Conservation (phyloP, 495 filamentous ascomycete genomes). For the Neurospora sp. region DNA sequence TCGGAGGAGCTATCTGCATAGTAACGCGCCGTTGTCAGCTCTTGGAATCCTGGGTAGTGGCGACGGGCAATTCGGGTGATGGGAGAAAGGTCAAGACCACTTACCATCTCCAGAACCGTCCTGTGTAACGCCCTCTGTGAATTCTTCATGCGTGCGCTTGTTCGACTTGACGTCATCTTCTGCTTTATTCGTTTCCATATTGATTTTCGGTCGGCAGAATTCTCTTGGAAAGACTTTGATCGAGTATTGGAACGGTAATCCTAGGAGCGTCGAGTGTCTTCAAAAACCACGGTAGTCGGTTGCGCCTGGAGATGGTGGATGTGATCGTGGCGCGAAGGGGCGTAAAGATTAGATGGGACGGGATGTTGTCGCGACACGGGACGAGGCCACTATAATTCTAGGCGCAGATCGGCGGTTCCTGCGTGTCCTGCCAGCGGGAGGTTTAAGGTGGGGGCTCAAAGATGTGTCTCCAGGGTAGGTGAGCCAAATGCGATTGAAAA, state of each 20-base stretch:
- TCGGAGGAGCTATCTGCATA: conserved; percentile 63
- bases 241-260: not conserved
- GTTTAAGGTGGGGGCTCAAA: not conserved
- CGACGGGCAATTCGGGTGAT: not conserved
- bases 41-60: not conserved
- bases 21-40: conserved; percentile 6
- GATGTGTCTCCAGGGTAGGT: not conserved
- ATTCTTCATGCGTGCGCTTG: conserved; percentile 39
- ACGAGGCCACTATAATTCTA: not conserved
- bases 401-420: not conserved
- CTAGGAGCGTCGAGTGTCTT: not conserved
- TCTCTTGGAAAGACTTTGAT: not conserved
- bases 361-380: not conserved
- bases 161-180: conserved; percentile 27
- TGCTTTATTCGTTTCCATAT: conserved; percentile 13
- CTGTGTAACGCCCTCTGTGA: conserved; percentile 15
- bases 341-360: not conserved
- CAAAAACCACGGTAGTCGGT: not conserved
- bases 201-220: not conserved
- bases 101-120: conserved; percentile 29
- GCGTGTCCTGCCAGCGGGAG: not conserved
- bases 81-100: not conserved
- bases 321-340: not conserved
- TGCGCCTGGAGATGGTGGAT: not conserved
- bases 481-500: not conserved